Percentiles rank a stretch among this genome's conserved stretches.
Conservation (phyloP, 768 basidiomycete genomes). For the Sporobolomyces phaffii region DNA sequence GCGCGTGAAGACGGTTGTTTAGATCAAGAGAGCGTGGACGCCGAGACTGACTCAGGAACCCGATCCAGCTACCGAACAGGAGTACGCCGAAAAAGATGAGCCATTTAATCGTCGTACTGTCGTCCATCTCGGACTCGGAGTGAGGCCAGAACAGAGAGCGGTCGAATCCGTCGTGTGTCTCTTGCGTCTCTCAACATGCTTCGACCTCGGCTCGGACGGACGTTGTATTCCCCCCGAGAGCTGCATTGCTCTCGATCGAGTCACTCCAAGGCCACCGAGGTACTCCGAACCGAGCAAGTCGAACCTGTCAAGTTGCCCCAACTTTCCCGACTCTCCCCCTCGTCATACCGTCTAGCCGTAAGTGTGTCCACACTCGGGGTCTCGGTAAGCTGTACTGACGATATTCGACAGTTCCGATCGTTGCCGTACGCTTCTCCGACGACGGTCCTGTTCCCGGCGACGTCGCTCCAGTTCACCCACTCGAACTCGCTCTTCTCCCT, state of each 20-base stretch:
- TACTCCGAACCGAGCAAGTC: background rate
- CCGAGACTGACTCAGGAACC: background rate
- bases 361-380: background rate
- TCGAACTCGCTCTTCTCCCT: conserved; percentile 9
- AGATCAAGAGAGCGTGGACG: background rate
- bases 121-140: too few relatives aligned
- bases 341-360: conserved; percentile 1
- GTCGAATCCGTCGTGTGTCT: too few relatives aligned
- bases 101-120: conserved; percentile 1
- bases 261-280: too few relatives aligned
- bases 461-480: background rate
- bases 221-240: too few relatives aligned
- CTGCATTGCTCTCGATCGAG: too few relatives aligned
- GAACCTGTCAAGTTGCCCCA: conserved; percentile 6
- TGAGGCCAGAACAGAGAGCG: too few relatives aligned
- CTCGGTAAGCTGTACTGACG: background rate
- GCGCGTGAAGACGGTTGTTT: too few relatives aligned
- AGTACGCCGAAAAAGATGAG: background rate
- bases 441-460: conserved; percentile 8
- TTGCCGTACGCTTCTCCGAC: background rate
- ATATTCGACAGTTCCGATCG: background rate
- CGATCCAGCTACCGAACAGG: background rate
- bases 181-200: too few relatives aligned
- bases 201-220: too few relatives aligned
- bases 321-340: background rate